A percentile compares a stretch with the other conserved stretches of the same genome.
Evolutionary conservation across 163 green algal species (phyloP).

Genomic region (Scenedesmus sp.): DNA sequence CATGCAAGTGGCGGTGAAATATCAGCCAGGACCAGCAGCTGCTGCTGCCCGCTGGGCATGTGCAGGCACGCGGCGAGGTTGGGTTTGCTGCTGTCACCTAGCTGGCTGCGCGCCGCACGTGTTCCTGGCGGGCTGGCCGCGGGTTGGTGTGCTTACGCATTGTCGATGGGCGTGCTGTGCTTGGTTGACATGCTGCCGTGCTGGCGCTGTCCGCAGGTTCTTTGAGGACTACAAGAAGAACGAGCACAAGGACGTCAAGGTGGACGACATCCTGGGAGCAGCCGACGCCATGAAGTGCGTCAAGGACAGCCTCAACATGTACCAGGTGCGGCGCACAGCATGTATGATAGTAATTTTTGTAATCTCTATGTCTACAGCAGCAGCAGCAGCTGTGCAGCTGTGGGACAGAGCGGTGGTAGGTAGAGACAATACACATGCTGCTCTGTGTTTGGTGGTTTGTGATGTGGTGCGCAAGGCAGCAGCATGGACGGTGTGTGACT

Average conservation of each 20-base stretch:
- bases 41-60: too few relatives aligned
- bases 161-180: slow-evolving; percentile 6
- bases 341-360: neutral
- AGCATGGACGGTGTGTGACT: neutral
- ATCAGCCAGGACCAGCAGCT: too few relatives aligned
- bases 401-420: neutral
- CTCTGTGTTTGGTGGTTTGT: slow-evolving; percentile 12
- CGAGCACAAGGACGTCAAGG: slow-evolving; percentile 94
- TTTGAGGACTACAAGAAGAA: slow-evolving; percentile 97
- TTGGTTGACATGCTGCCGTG: neutral
- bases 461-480: neutral
- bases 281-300: slow-evolving; percentile 80
- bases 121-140: too few relatives aligned
- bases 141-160: neutral
- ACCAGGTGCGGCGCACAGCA: too few relatives aligned
- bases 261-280: slow-evolving; percentile 86
- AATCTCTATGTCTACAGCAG: neutral
- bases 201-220: slow-evolving; percentile 66
- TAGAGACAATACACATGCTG: neutral
- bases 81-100: too few relatives aligned
- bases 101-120: too few relatives aligned
- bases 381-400: neutral
- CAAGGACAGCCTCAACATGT: slow-evolving; percentile 76
- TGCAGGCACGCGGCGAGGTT: too few relatives aligned
- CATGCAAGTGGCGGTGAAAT: too few relatives aligned